Evolutionary conservation across 306 rosid genomes (phyloP), one percentile per base, ranked within the genome.

Genomic region (Gleditsia sinensis): DNA sequence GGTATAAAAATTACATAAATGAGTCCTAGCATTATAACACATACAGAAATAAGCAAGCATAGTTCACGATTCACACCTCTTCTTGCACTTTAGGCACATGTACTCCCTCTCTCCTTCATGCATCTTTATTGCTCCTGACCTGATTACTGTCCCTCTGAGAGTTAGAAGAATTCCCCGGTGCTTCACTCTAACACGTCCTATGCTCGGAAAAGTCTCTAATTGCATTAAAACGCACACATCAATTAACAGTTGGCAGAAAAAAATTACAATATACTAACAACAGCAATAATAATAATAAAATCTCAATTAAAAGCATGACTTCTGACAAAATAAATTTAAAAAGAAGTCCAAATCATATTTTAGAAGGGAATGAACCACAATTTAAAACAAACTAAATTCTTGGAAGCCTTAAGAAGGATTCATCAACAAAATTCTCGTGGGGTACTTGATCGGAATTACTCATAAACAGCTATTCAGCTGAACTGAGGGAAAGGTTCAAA

Each of bases 101-200:
- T 88, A 94, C 85, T 83, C 85, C 83, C 98, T 91, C 90, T 94
- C 98, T 71, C 98, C 97, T 82, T 94, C 98, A 56, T 89, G 91
- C 98, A 94, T 89, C 84, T 91, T 94, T 74, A 84, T 87, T 13
- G 94, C 89, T 61, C 96, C 96, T 0, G 96, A 91, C 76, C 97
- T 86, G 49, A 91, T 94, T 6, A 91, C 97, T 5, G 96, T 94
- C 83, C 98, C 98, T 82, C 88, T 94, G 7, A 91, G 75, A 34
- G 98, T 91, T 69, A 94, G 97, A 67, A 94, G 97, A 74, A 94
- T 82, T 75, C 98, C 93, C 3, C 81, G 83, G 70, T 94, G 98
- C 82, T 86, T 86, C 74, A 94, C 97, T 67, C 97, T 86, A 43
- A 94, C 89, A 11, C 91, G 88, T 21, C 97, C 98, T 68, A 94